These are phyloP conservation scores for Chlorella ohadii DNA, from an alignment of 139 green algal species.

Conservation along the genomic window DNA sequence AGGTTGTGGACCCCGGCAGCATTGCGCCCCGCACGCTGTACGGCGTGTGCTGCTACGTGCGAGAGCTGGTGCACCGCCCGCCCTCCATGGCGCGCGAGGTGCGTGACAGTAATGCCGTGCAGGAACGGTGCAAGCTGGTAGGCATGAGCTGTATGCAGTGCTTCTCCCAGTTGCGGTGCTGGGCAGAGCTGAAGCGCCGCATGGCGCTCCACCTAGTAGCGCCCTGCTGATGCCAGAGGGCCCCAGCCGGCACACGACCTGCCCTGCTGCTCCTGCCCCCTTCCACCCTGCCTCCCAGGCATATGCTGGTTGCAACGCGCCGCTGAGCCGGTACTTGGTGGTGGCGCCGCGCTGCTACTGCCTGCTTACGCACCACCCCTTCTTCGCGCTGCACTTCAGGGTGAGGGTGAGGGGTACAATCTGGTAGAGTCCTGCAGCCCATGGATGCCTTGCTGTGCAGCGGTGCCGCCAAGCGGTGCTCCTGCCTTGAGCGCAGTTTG, in stretches of 20 bases:
- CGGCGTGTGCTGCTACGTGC: conserved; percentile 83
- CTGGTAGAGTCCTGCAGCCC: too few relatives aligned
- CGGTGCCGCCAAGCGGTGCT: too few relatives aligned
- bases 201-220: background rate
- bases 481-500: too few relatives aligned
- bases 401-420: conserved; percentile 42
- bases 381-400: conserved; percentile 92
- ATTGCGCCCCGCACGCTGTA: conserved; percentile 72
- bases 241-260: background rate
- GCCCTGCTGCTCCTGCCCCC: background rate
- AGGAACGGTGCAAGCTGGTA: background rate
- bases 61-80: conserved; percentile 81
- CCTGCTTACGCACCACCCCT: conserved; percentile 86
- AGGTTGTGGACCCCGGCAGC: conserved; percentile 61
- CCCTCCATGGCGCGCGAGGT: conserved; percentile 62
- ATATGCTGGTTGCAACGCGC: conserved; percentile 50
- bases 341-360: conserved; percentile 90
- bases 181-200: background rate
- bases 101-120: background rate
- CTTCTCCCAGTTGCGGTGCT: background rate
- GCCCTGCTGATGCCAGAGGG: background rate
- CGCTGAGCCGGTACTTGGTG: conserved; percentile 75
- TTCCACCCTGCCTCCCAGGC: background rate
- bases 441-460: too few relatives aligned
- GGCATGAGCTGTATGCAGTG: background rate